Percentiles rank a stretch among this genome's conserved stretches.
Evolutionary conservation across 2,329 filamentous ascomycete species (phyloP).

Genomic region (Calonectria ilicicola): DNA sequence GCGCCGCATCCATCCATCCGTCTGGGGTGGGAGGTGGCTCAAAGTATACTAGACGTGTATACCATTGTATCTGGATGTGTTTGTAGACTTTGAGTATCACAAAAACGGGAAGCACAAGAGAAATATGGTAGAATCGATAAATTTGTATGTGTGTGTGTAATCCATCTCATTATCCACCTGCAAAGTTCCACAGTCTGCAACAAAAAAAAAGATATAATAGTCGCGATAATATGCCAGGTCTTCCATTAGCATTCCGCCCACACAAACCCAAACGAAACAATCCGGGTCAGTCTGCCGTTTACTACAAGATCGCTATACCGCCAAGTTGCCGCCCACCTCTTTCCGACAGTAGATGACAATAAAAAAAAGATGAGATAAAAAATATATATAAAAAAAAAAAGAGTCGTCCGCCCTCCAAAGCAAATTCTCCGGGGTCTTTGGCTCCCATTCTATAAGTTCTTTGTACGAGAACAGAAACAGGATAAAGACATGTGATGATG

Average conservation of each 20-base stretch:
- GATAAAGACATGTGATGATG: background rate
- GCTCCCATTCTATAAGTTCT: background rate
- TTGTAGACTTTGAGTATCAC: background rate
- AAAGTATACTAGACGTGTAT: too few relatives aligned
- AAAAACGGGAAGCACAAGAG: background rate
- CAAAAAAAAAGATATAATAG: background rate
- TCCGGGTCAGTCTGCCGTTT: constrained; percentile 6
- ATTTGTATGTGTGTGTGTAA: constrained; percentile 19
- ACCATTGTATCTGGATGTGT: too few relatives aligned
- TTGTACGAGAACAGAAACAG: background rate
- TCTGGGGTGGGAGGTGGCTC: too few relatives aligned
- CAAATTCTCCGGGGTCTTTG: constrained; percentile 5
- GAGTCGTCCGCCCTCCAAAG: background rate
- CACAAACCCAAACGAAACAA: constrained; percentile 11
- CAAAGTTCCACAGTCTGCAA: background rate
- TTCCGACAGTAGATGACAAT: background rate
- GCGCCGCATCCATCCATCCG: too few relatives aligned
- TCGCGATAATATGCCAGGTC: constrained; percentile 10
- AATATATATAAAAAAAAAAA: background rate
- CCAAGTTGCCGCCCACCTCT: background rate
- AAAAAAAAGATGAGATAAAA: background rate
- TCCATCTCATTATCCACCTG: constrained; percentile 24
- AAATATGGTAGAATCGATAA: background rate
- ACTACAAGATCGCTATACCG: constrained; percentile 19
- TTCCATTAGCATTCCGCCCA: background rate